These are phyloP conservation scores for Fusarium bactridioides DNA, from an alignment of 2,329 filamentous ascomycete species.

Conservation along the genomic window DNA sequence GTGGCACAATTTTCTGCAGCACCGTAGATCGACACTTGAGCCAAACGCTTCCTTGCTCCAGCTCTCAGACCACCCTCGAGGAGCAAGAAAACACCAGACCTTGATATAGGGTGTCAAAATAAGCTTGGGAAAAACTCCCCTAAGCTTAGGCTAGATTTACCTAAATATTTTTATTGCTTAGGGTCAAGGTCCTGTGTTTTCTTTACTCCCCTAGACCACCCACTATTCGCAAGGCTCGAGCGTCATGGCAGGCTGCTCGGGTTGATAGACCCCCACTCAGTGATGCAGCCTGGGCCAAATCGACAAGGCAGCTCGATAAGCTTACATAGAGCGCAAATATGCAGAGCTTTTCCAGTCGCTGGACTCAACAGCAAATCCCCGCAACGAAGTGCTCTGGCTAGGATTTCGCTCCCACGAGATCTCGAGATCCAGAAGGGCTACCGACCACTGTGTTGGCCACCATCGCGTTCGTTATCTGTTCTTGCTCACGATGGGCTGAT, in stretches of 20 bases:
- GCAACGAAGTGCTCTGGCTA: background rate
- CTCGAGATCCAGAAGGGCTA: background rate
- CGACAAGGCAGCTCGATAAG: conserved; percentile 16
- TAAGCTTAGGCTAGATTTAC: too few relatives aligned
- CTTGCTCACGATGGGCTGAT: background rate
- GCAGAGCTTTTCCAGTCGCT: conserved; percentile 13
- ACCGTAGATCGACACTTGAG: background rate
- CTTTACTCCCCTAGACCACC: background rate
- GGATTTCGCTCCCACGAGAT: conserved; percentile 4
- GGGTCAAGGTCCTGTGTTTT: too few relatives aligned
- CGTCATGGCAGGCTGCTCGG: conserved; percentile 5
- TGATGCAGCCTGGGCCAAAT: background rate
- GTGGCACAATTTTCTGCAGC: background rate
- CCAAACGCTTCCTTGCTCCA: background rate
- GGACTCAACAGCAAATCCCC: background rate
- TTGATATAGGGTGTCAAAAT: too few relatives aligned
- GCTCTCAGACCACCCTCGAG: background rate
- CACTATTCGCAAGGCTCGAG: conserved; percentile 14
- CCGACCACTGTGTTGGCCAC: background rate
- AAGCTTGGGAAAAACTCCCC: too few relatives aligned
- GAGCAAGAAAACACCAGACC: too few relatives aligned
- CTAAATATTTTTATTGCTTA: too few relatives aligned
- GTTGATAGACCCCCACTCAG: background rate
- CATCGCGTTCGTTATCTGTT: background rate
- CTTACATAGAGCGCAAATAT: conserved; percentile 13